These are phyloP conservation scores for Artemisia argyi DNA, from an alignment of 129 eudicot species.

Conservation along the genomic window DNA sequence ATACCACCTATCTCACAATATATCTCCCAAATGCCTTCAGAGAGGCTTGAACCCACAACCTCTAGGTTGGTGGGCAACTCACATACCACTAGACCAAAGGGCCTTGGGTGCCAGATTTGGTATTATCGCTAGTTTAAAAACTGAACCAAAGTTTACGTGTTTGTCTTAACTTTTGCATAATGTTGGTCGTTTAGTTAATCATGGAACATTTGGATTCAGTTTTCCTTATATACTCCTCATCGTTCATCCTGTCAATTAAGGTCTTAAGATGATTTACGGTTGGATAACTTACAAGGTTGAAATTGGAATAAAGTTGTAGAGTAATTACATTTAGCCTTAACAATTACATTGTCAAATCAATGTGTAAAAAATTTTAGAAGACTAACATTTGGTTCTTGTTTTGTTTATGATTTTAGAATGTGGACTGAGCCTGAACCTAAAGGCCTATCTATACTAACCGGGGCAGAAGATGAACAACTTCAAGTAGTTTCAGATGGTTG, in stretches of 20 bases:
- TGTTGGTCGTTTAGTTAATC: no score
- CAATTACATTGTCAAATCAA: neutral
- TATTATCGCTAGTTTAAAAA: no score
- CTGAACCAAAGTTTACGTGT: no score
- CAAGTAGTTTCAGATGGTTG: slow-evolving; percentile 70
- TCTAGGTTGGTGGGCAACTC: no score
- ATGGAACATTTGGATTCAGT: neutral
- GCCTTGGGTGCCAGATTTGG: no score
- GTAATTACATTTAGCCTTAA: neutral
- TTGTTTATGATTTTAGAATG: slow-evolving; percentile 49
- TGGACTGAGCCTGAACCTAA: slow-evolving; percentile 90
- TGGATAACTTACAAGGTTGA: neutral
- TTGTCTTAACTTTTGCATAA: no score
- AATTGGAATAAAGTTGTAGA: neutral
- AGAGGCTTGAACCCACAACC: no score
- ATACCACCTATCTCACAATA: no score
- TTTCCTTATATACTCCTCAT: neutral
- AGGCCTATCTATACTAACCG: slow-evolving; percentile 45
- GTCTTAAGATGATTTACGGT: neutral
- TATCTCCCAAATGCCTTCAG: no score
- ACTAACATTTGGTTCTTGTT: neutral
- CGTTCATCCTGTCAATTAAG: neutral
- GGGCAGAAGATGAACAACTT: slow-evolving; percentile 47
- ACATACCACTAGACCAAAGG: no score
- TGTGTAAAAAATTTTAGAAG: neutral